phyloP scores from a whole-genome alignment of 495 filamentous ascomycete species.

The Talaromyces thailandensis region DNA sequence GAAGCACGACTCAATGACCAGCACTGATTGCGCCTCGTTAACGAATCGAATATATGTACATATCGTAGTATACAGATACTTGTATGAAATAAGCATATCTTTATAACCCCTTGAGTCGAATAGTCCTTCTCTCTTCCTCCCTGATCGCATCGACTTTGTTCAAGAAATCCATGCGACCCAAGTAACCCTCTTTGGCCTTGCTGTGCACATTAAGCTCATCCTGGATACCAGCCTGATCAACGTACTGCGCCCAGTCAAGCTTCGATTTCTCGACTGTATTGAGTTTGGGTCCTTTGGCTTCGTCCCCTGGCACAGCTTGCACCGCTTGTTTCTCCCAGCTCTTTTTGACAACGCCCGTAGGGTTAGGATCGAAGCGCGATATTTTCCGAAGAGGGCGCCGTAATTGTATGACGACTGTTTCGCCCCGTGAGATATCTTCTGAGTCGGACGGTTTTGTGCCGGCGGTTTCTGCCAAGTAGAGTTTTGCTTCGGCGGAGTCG shows the following conservation, averaged over 20 bases:
- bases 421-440: slow-evolving; percentile 8
- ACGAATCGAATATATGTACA: background rate
- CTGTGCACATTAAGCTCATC: slow-evolving; percentile 82
- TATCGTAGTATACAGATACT: background rate
- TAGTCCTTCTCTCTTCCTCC: slow-evolving; percentile 64
- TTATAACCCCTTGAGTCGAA: slow-evolving; percentile 47
- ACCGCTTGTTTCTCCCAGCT: slow-evolving; percentile 30
- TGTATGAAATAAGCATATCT: background rate
- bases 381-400: slow-evolving; percentile 63
- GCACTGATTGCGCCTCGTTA: background rate
- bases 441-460: slow-evolving; percentile 15
- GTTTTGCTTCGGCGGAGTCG: slow-evolving; percentile 71
- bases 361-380: slow-evolving; percentile 74
- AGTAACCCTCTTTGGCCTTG: slow-evolving; percentile 74
- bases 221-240: slow-evolving; percentile 83
- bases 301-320: slow-evolving; percentile 15
- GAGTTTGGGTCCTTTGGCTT: slow-evolving; percentile 65
- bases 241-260: slow-evolving; percentile 90
- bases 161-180: slow-evolving; percentile 83
- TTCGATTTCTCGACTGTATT: slow-evolving; percentile 94
- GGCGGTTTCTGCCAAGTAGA: slow-evolving; percentile 53
- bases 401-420: slow-evolving; percentile 16
- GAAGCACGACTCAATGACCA: background rate
- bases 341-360: slow-evolving; percentile 39
- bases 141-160: slow-evolving; percentile 65